These are phyloP conservation scores for Boletus reticulatus DNA, from an alignment of 768 basidiomycete genomes.

Conservation along the genomic window DNA sequence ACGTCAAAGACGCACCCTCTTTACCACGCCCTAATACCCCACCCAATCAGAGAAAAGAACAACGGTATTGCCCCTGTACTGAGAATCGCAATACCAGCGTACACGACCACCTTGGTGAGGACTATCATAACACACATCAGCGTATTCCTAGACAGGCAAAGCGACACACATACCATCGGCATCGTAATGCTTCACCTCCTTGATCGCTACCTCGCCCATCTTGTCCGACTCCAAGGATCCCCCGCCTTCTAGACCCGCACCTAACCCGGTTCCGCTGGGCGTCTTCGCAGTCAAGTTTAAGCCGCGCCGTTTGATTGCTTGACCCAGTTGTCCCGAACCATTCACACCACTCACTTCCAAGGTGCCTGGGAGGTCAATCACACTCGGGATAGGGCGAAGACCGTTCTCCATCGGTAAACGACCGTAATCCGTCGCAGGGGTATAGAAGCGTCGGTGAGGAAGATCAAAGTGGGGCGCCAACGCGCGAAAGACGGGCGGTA, in stretches of 20 bases:
- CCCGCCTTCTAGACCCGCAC: conserved; percentile 22
- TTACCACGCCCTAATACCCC: conserved; percentile 53
- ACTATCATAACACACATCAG: conserved; percentile 43
- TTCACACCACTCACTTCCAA: conserved; percentile 40
- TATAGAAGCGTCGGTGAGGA: conserved; percentile 86
- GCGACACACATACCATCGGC: conserved; percentile 62
- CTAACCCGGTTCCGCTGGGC: conserved; percentile 22
- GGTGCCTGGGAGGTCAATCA: conserved; percentile 69
- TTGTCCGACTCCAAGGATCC: conserved; percentile 31
- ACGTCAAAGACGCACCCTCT: background rate
- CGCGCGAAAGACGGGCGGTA: conserved; percentile 84
- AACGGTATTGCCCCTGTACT: conserved; percentile 62
- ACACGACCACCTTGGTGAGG: conserved; percentile 87
- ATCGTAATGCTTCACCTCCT: conserved; percentile 70
- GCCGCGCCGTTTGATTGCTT: conserved; percentile 27
- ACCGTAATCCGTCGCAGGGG: conserved; percentile 86
- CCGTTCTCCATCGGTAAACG: conserved; percentile 57
- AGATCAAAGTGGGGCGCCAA: conserved; percentile 65
- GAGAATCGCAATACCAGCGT: conserved; percentile 79
- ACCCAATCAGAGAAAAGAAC: conserved; percentile 65
- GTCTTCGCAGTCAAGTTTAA: conserved; percentile 7
- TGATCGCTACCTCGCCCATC: conserved; percentile 13
- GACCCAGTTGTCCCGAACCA: conserved; percentile 35
- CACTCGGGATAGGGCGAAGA: conserved; percentile 76
- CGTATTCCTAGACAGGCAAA: background rate